These are phyloP conservation scores for Zygoascus tannicola DNA, from an alignment of 805 yeast species.

Conservation along the genomic window DNA sequence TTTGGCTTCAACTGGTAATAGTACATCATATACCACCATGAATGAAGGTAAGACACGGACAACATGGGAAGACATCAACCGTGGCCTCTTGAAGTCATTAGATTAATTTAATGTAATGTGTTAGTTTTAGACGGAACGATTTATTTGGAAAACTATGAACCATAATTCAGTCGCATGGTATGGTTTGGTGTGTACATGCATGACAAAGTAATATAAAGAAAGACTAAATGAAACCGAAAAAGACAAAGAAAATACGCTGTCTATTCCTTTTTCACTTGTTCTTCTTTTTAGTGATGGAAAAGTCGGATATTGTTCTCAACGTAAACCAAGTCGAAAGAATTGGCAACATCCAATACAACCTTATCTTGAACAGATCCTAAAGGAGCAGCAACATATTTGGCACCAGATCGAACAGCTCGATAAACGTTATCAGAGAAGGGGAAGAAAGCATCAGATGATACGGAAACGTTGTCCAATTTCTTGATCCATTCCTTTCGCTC, in stretches of 20 bases:
- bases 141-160: no score
- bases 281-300: constrained; percentile 99
- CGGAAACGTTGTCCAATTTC: constrained; percentile 75
- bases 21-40: not conserved
- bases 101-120: no score
- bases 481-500: constrained; percentile 85
- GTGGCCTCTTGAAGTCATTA: not conserved
- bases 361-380: constrained; percentile 97
- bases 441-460: constrained; percentile 98
- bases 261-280: no score
- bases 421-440: constrained; percentile 99
- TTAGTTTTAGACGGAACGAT: no score
- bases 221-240: no score
- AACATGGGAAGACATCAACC: not conserved
- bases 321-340: constrained; percentile 78
- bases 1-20: not conserved
- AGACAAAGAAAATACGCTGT: no score
- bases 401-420: constrained; percentile 96
- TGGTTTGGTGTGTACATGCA: no score
- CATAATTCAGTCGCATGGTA: no score
- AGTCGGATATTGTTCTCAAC: constrained; percentile 95
- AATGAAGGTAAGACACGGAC: not conserved
- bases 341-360: constrained; percentile 94
- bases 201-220: no score
- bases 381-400: constrained; percentile 92